phyloP scores from a whole-genome alignment of 2,329 filamentous ascomycete species.

The Verticillium tricorpus region DNA sequence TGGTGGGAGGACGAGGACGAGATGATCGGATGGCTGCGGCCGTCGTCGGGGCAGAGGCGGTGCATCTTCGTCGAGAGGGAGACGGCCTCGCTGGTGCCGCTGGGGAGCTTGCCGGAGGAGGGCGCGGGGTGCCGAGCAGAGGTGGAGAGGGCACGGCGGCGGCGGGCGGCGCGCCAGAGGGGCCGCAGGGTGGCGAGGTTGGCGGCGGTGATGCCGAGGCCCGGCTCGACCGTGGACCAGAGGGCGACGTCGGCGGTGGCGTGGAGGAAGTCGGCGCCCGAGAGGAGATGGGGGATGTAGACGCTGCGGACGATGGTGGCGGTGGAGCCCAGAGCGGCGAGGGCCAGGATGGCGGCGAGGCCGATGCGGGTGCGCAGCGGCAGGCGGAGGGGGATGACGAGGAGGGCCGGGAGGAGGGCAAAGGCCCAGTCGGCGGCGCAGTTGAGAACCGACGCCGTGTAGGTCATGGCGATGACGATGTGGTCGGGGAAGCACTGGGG shows the following conservation, averaged over 20 bases:
- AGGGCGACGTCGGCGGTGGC: constrained; percentile 37
- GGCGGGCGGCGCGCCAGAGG: constrained; percentile 14
- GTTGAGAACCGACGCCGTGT: constrained; percentile 32
- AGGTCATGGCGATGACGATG: constrained; percentile 24
- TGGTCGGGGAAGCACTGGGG: constrained; percentile 25
- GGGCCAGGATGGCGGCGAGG: constrained; percentile 23
- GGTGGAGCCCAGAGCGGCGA: constrained; percentile 27
- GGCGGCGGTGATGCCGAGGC: constrained; percentile 35
- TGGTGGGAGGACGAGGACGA: background rate
- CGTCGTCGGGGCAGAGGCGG: background rate
- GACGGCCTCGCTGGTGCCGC: background rate
- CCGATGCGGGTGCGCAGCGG: constrained; percentile 31
- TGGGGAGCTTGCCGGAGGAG: background rate
- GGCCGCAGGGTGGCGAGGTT: constrained; percentile 34
- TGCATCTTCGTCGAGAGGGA: background rate
- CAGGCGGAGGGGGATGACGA: constrained; percentile 37
- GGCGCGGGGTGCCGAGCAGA: background rate
- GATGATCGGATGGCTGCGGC: background rate
- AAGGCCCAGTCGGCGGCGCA: constrained; percentile 34
- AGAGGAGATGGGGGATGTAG: constrained; percentile 31
- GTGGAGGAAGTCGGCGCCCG: constrained; percentile 34
- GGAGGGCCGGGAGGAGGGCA: constrained; percentile 32
- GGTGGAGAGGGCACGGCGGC: background rate
- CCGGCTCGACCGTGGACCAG: constrained; percentile 40
- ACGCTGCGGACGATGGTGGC: constrained; percentile 39